These are phyloP conservation scores for Citrus sp. DNA, from an alignment of 345 rosid genomes.

Conservation along the genomic window DNA sequence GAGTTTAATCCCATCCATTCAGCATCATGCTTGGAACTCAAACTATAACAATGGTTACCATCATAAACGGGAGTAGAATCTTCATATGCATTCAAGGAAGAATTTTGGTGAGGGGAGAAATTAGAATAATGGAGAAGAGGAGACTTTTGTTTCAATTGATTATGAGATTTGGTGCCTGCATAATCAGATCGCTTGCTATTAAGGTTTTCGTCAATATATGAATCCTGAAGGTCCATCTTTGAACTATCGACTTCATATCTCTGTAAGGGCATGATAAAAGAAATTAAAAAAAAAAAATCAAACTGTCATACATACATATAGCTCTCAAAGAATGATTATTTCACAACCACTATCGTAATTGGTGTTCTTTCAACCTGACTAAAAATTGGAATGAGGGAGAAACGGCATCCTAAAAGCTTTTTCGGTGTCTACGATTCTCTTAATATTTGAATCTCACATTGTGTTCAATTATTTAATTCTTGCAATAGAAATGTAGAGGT, in stretches of 20 bases:
- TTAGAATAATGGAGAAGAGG: conserved; percentile 31
- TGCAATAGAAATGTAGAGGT: background rate
- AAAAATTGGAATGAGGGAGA: background rate
- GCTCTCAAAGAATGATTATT: background rate
- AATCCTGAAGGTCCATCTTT: conserved; percentile 41
- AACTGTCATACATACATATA: background rate
- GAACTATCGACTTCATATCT: conserved; percentile 38
- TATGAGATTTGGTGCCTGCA: conserved; percentile 35
- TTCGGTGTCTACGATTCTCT: background rate
- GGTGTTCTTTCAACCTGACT: background rate
- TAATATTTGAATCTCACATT: background rate
- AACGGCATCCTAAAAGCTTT: background rate
- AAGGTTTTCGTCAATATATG: conserved; percentile 32
- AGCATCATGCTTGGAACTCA: conserved; percentile 40
- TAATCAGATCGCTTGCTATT: conserved; percentile 35
- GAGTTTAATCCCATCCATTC: conserved; percentile 45
- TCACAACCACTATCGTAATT: background rate
- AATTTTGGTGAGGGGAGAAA: conserved; percentile 33
- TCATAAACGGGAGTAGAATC: conserved; percentile 31
- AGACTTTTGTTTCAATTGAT: conserved; percentile 39
- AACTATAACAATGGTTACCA: conserved; percentile 29
- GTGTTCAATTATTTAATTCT: background rate
- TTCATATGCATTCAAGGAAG: conserved; percentile 36
- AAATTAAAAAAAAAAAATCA: background rate
- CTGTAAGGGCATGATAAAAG: conserved; percentile 35